These are phyloP conservation scores for Aspergillus sp. DNA, from an alignment of 2,329 filamentous ascomycete genomes.

Conservation along the genomic window DNA sequence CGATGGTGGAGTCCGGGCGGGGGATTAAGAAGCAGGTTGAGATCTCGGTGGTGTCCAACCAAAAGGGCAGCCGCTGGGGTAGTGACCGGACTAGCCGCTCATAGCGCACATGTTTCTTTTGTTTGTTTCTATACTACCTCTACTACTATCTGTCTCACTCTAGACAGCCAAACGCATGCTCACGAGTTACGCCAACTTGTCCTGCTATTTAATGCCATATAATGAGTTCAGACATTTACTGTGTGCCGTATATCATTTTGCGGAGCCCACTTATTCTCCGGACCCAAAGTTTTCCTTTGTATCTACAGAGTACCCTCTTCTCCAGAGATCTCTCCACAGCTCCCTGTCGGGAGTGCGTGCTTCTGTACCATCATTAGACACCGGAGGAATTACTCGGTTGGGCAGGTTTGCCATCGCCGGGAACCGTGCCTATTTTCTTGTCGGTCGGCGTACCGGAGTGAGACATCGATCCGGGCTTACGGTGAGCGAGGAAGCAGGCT, in stretches of 20 bases:
- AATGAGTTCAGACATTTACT: too few relatives aligned
- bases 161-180: too few relatives aligned
- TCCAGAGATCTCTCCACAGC: background rate
- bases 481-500: background rate
- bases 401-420: background rate
- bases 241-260: too few relatives aligned
- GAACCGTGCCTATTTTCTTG: background rate
- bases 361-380: background rate
- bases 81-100: background rate
- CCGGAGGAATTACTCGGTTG: background rate
- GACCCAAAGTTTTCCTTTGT: too few relatives aligned
- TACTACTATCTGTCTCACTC: too few relatives aligned
- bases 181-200: too few relatives aligned
- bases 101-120: background rate
- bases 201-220: too few relatives aligned
- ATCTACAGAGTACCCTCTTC: background rate
- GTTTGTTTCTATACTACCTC: background rate
- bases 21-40: conserved; percentile 35
- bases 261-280: too few relatives aligned
- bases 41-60: conserved; percentile 24
- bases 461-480: background rate
- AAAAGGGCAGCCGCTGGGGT: background rate
- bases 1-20: conserved; percentile 9
- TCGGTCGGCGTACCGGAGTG: background rate
- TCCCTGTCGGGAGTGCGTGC: background rate